These are phyloP conservation scores for Hygrophorus russula DNA, from an alignment of 768 basidiomycete species.

Conservation along the genomic window DNA sequence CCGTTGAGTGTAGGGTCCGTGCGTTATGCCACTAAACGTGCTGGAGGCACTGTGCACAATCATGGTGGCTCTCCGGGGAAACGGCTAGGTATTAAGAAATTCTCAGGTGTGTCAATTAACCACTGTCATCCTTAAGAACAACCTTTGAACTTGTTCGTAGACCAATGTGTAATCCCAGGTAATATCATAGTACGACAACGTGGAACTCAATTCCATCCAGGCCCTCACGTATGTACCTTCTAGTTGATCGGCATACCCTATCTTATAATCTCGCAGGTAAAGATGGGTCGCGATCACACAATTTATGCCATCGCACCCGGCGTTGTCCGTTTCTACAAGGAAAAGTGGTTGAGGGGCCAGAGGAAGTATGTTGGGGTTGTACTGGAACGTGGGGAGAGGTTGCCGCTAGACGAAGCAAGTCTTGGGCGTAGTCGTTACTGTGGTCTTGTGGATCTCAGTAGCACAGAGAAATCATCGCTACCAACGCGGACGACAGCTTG, in stretches of 20 bases:
- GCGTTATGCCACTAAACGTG: constrained; percentile 92
- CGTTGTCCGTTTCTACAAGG: constrained; percentile 88
- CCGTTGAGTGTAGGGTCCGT: constrained; percentile 37
- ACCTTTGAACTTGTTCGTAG: constrained; percentile 27
- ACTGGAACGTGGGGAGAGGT: constrained; percentile 66
- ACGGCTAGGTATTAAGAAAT: constrained; percentile 92
- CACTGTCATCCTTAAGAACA: background rate
- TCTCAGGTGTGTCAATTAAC: constrained; percentile 54
- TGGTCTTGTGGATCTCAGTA: constrained; percentile 59
- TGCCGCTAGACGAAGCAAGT: constrained; percentile 70
- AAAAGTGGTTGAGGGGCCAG: constrained; percentile 61
- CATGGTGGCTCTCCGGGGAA: constrained; percentile 89
- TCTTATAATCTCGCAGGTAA: constrained; percentile 42
- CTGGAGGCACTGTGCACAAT: constrained; percentile 90
- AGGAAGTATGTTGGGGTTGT: constrained; percentile 81
- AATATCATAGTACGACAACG: constrained; percentile 95
- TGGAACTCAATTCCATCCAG: constrained; percentile 86
- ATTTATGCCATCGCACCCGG: constrained; percentile 86
- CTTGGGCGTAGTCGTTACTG: constrained; percentile 81
- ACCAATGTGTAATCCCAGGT: constrained; percentile 86
- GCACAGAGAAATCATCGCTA: constrained; percentile 2
- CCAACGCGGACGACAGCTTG: background rate
- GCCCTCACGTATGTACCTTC: constrained; percentile 64
- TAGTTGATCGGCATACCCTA: background rate
- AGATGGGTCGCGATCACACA: constrained; percentile 90